These are phyloP conservation scores for Krasilnikovozyma curviuscula DNA, from an alignment of 768 basidiomycete genomes.

Conservation along the genomic window DNA sequence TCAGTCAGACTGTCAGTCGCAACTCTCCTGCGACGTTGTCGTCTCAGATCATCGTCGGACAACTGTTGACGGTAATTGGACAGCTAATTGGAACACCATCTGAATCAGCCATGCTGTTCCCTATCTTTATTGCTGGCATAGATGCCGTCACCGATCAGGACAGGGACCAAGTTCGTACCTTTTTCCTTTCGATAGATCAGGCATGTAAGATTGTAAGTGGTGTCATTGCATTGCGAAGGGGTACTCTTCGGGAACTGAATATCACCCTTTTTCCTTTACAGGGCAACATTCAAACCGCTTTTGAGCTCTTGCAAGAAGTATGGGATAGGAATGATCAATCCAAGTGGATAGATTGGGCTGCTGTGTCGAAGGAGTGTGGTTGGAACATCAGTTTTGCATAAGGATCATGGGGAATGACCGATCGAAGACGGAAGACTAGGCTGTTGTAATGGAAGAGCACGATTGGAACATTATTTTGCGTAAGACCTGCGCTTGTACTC, in stretches of 20 bases:
- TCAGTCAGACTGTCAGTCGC: conserved; percentile 8
- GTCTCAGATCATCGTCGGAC: conserved; percentile 5
- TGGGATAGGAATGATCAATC: conserved; percentile 8
- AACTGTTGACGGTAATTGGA: conserved; percentile 8
- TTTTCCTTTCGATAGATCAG: no score
- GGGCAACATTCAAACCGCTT: conserved; percentile 11
- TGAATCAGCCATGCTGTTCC: conserved; percentile 8
- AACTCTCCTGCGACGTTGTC: background rate
- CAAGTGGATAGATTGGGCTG: conserved; percentile 7
- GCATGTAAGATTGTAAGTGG: no score
- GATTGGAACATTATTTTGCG: no score
- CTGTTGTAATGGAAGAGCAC: no score
- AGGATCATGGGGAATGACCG: no score
- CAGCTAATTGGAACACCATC: conserved; percentile 9
- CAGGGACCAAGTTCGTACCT: no score
- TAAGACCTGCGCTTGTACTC: no score
- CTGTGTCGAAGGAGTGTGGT: background rate
- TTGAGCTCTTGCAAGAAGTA: conserved; percentile 2
- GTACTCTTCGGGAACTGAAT: no score
- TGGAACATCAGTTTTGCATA: conserved; percentile 11
- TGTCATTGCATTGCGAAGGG: no score
- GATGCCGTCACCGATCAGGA: no score
- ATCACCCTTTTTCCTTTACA: no score
- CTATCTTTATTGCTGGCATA: conserved; percentile 10
- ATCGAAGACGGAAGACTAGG: no score